Evolutionary conservation across 2,329 filamentous ascomycete species (phyloP).

Genomic region (Alternaria panax): DNA sequence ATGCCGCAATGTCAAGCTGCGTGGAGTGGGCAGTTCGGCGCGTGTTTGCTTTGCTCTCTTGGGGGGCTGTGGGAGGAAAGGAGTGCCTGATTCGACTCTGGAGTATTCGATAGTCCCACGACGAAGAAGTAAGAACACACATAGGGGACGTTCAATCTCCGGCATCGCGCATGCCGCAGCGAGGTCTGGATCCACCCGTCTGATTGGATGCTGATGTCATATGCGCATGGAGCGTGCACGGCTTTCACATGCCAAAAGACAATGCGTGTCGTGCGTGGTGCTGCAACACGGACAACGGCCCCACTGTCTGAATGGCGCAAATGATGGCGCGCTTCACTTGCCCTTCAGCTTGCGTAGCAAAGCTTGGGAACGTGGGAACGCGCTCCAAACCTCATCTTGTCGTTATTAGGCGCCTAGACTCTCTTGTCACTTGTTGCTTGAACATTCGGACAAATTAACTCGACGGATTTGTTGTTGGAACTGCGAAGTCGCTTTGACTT

Average conservation of each 20-base stretch:
- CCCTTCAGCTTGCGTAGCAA: conserved; percentile 18
- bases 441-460: not conserved
- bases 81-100: not conserved
- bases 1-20: not conserved
- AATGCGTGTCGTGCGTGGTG: not conserved
- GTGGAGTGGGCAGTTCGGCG: not conserved
- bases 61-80: not conserved
- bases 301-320: conserved; percentile 14
- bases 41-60: not conserved
- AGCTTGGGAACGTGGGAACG: conserved; percentile 1
- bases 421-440: not conserved
- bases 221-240: conserved; percentile 9
- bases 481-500: not conserved
- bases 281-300: conserved; percentile 21
- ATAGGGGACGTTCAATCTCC: not conserved
- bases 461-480: not conserved
- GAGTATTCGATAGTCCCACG: not conserved
- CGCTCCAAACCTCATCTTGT: not conserved
- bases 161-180: conserved; percentile 4
- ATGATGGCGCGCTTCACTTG: conserved; percentile 21
- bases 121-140: not conserved
- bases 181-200: conserved; percentile 4
- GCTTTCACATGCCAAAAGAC: conserved; percentile 23
- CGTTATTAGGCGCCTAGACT: not conserved
- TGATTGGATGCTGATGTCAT: conserved; percentile 22